Evolutionary conservation across 2,329 filamentous ascomycete genomes (phyloP).

Genomic region (Aspergillus clavatus): DNA sequence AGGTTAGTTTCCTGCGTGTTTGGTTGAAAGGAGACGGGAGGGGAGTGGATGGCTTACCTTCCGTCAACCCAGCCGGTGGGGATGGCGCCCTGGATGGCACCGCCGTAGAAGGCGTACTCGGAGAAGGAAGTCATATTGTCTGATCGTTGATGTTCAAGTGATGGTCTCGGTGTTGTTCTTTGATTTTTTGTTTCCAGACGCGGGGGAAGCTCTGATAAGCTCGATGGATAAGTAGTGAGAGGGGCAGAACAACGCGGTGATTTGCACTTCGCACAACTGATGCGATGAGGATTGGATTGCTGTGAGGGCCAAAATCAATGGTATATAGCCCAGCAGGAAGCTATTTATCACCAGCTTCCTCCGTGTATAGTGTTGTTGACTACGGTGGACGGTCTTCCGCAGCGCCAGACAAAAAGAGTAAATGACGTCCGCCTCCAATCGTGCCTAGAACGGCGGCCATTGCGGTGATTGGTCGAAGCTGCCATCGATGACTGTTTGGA

Average conservation of each 20-base stretch:
- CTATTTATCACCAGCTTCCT: background rate
- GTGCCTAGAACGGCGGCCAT: background rate
- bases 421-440: background rate
- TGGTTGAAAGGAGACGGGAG: background rate
- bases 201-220: constrained; percentile 1
- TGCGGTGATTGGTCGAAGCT: background rate
- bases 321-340: background rate
- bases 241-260: background rate
- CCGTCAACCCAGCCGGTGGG: constrained; percentile 35
- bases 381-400: background rate
- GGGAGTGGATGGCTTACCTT: constrained; percentile 24
- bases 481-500: background rate
- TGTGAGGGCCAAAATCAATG: background rate
- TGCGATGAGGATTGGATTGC: background rate
- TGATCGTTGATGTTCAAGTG: background rate
- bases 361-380: background rate
- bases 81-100: constrained; percentile 30
- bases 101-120: constrained; percentile 32
- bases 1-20: constrained; percentile 7
- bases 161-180: no score
- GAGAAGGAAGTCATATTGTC: constrained; percentile 22
- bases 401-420: background rate
- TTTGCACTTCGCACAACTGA: background rate
- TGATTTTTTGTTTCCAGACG: constrained; percentile 1
- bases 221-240: background rate